A percentile compares a stretch with the other conserved stretches of the same genome.
Evolutionary conservation across 2,329 filamentous ascomycete species (phyloP).

Genomic region (Cladosporium sphaerospermum): DNA sequence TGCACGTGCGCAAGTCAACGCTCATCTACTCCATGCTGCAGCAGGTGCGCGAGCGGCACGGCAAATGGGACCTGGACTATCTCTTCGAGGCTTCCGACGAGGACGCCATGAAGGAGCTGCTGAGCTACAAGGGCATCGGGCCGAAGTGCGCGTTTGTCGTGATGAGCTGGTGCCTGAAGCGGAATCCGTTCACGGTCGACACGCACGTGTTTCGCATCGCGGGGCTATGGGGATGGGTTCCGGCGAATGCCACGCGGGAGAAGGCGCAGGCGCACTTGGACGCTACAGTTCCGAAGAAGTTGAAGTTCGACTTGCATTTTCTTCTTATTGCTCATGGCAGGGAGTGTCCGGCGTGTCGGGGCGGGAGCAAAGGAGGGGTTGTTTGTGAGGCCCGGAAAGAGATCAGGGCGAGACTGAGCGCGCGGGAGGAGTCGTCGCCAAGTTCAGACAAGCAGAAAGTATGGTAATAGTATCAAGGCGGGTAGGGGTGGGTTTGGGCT

Average conservation of each 20-base stretch:
- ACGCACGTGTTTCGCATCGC: conserved; percentile 12
- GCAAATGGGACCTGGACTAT: conserved; percentile 39
- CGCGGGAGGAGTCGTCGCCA: no score
- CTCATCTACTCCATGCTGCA: conserved; percentile 2
- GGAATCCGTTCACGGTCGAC: conserved; percentile 9
- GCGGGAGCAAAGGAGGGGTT: neutral
- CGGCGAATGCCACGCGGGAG: conserved; percentile 2
- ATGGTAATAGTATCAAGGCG: no score
- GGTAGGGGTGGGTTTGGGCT: no score
- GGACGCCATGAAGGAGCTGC: conserved; percentile 47
- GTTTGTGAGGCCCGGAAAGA: neutral
- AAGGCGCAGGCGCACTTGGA: conserved; percentile 7
- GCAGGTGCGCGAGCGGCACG: conserved; percentile 1
- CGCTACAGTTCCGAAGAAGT: conserved; percentile 1
- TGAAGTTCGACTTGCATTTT: conserved; percentile 11
- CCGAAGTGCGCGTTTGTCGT: conserved; percentile 45
- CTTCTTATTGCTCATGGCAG: conserved; percentile 9
- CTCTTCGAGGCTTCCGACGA: conserved; percentile 40
- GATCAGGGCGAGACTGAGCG: neutral
- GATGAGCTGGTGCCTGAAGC: neutral
- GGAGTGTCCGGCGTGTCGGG: conserved; percentile 10
- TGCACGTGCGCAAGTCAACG: conserved; percentile 4
- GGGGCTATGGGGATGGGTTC: conserved; percentile 11
- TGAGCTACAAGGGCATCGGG: conserved; percentile 47
- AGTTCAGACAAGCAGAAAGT: no score